Percentiles rank a stretch among this genome's conserved stretches.
These are phyloP conservation scores for Epichloe gansuensis DNA, from an alignment of 2,329 filamentous ascomycete species.

Conservation along the genomic window DNA sequence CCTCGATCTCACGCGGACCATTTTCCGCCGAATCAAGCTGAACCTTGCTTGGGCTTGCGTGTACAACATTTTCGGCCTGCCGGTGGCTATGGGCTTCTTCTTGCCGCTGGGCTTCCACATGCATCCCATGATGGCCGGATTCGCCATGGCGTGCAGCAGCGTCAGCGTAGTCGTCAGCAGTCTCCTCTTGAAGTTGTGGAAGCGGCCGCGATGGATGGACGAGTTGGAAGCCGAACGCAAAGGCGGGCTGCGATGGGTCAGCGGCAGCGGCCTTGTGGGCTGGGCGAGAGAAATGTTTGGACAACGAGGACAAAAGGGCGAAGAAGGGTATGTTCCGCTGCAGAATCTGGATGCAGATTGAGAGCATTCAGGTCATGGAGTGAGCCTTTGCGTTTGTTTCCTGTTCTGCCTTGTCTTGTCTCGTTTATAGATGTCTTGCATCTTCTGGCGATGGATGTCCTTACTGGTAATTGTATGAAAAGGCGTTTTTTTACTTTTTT, in stretches of 20 bases:
- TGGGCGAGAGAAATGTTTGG: conserved; percentile 30
- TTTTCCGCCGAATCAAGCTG: conserved; percentile 86
- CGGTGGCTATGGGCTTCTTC: conserved; percentile 95
- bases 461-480: background rate
- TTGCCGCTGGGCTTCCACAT: conserved; percentile 77
- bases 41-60: conserved; percentile 88
- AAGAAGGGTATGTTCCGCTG: conserved; percentile 49
- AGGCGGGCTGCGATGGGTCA: conserved; percentile 30
- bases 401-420: background rate
- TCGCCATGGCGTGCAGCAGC: conserved; percentile 83
- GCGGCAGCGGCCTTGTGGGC: conserved; percentile 30
- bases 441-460: background rate
- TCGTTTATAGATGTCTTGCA: background rate
- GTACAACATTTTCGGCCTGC: conserved; percentile 84
- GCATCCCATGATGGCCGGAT: conserved; percentile 88
- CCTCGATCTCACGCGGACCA: conserved; percentile 67
- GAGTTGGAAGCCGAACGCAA: conserved; percentile 51
- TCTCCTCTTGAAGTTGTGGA: conserved; percentile 78
- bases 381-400: background rate
- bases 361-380: conserved; percentile 7
- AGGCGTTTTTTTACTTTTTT: no score
- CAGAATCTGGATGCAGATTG: conserved; percentile 32
- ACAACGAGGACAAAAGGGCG: conserved; percentile 28
- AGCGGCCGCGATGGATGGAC: conserved; percentile 75
- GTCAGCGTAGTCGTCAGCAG: conserved; percentile 82